Evolutionary conservation across 495 filamentous ascomycete genomes (phyloP), one percentile per base, ranked within the genome.

Genomic region (Penicillium herquei): DNA sequence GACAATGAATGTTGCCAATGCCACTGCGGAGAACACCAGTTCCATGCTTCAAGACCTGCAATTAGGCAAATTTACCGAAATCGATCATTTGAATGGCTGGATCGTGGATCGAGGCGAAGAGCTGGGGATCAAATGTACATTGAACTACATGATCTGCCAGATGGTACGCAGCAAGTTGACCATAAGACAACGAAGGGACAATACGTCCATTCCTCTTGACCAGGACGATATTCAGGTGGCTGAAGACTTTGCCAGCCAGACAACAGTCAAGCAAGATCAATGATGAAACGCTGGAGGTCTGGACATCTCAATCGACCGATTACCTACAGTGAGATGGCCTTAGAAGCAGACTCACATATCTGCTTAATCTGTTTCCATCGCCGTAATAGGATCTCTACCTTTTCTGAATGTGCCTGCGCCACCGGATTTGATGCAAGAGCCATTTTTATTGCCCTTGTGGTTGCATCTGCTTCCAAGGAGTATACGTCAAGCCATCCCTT

Each of bases 41-140:
- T 86, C 84, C 3, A 96, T 96, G 91, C 66, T 90, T 18, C 88
- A 91, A 64, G 92, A 96, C 69, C 78, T 93, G 16, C 67, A 73
- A 33, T 69, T 69, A 2, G 78, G 84, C 3, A 81, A 78, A 63
- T 59, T 69, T 49, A 95, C 90, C 2, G 92, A 96, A 68, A 84
- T 96, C 51, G 82, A 87, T 16, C 92, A 88, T 61, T 81, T 96
- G 59, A 96, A 94, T 71, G 92, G 91, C 13, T 96, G 87, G 70
- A 79, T 96, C 32, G 82, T 94, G 40, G 74, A 72, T 51, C 80
- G 83, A 26, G 91, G 84, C 26, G 78, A 85, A 63, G 84, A 91
- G 69, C 57, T 88, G 39, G 86, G 87, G 11, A 65, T 92, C 6
- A 72, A 78, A 46, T 84, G 83, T 57, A 75, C 80, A 48, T 72